Percentiles rank a stretch among this genome's conserved stretches.
phyloP scores from a whole-genome alignment of 306 rosid genomes.

The Alnus glutinosa region DNA sequence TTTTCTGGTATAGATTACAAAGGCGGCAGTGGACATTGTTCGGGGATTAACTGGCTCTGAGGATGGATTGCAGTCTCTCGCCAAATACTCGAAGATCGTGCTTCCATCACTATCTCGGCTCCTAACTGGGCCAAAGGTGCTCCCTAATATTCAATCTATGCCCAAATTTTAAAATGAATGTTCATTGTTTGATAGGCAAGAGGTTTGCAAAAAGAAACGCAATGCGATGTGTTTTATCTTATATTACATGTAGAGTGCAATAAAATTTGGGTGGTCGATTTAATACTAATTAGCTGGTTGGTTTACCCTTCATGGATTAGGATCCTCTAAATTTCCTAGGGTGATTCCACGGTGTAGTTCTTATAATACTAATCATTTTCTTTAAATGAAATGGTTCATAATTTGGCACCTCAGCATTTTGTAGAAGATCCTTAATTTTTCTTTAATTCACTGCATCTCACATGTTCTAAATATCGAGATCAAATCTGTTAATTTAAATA shows the following conservation, averaged over 20 bases:
- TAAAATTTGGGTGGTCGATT: neutral
- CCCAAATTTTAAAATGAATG: neutral
- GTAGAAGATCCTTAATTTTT: no score
- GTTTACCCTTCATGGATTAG: neutral
- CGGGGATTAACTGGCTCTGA: conserved; percentile 86
- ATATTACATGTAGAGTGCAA: neutral
- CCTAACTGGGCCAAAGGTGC: conserved; percentile 58
- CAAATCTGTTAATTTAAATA: no score
- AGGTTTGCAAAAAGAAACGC: neutral
- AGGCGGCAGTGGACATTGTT: conserved; percentile 89
- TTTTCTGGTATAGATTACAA: conserved; percentile 42
- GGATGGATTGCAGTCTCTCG: conserved; percentile 79
- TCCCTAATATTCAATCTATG: neutral
- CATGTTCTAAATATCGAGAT: no score
- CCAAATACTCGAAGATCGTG: conserved; percentile 41
- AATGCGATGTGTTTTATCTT: neutral
- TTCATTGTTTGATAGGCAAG: neutral
- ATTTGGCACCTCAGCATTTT: no score
- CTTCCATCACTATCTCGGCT: conserved; percentile 68
- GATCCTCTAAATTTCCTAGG: no score
- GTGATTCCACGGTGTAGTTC: no score
- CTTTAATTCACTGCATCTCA: no score
- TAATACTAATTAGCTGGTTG: neutral
- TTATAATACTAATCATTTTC: no score
- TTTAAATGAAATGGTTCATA: no score